Evolutionary conservation across 179 eudicot species (phyloP).

Genomic region (Pouteria campechiana): DNA sequence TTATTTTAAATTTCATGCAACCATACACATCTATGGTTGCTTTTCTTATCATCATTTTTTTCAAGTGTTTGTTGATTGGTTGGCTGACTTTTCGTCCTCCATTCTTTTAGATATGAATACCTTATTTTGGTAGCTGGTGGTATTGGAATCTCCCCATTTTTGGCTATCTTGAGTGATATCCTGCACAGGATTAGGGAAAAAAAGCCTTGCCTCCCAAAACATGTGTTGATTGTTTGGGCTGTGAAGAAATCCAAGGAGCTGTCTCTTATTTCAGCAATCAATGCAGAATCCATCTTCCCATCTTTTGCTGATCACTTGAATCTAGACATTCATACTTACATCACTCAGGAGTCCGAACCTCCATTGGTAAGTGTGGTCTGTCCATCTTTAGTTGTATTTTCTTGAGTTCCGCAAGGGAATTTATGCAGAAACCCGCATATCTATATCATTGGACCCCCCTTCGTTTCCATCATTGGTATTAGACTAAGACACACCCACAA

Average conservation of each 20-base stretch:
- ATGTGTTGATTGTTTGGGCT: conserved; percentile 76
- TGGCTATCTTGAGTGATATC: conserved; percentile 77
- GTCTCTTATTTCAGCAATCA: conserved; percentile 54
- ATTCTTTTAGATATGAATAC: conserved; percentile 49
- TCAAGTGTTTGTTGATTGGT: not conserved
- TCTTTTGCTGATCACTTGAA: conserved; percentile 39
- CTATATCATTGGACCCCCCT: too few species aligned
- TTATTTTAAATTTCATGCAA: not conserved
- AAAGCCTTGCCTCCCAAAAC: conserved; percentile 60
- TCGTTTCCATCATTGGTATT: too few species aligned
- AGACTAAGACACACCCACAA: too few species aligned
- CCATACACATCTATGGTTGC: not conserved
- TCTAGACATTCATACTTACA: conserved; percentile 73
- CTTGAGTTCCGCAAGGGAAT: not conserved
- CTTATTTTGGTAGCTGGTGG: conserved; percentile 90
- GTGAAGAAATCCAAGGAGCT: conserved; percentile 67
- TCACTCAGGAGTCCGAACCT: conserved; percentile 79
- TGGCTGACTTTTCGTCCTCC: not conserved
- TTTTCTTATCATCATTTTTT: not conserved
- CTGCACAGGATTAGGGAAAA: conserved; percentile 56
- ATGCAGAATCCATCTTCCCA: conserved; percentile 54
- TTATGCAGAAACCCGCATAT: too few species aligned
- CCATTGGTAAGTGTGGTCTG: conserved; percentile 28
- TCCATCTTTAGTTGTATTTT: not conserved
- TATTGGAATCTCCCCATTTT: conserved; percentile 85